phyloP scores from a whole-genome alignment of 2,329 filamentous ascomycete species.

The Fusarium humuli region DNA sequence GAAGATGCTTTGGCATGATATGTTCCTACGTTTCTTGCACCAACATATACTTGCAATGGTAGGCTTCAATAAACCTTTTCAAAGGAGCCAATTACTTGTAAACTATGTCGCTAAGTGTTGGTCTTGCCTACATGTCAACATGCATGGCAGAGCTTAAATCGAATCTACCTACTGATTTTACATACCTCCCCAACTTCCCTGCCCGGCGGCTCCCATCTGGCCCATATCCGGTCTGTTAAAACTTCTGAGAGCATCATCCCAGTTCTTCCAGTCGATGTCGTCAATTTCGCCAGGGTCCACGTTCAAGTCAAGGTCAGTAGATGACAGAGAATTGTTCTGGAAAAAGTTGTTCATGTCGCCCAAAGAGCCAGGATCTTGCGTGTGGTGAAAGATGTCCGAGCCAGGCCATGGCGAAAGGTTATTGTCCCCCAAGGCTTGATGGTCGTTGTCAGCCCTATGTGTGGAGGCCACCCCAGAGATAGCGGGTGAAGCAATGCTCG shows the following conservation, averaged over 20 bases:
- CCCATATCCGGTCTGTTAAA: constrained; percentile 10
- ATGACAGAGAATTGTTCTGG: background rate
- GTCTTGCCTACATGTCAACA: background rate
- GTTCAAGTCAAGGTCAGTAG: constrained; percentile 19
- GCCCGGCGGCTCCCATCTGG: constrained; percentile 6
- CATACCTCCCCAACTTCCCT: constrained; percentile 38
- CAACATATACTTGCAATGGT: background rate
- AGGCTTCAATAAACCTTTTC: background rate
- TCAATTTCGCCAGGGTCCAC: constrained; percentile 35
- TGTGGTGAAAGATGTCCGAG: constrained; percentile 12
- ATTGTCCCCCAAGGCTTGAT: background rate
- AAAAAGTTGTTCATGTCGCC: constrained; percentile 16
- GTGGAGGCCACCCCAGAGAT: constrained; percentile 24
- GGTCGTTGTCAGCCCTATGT: background rate
- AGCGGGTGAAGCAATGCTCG: constrained; percentile 32
- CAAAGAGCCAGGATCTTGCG: constrained; percentile 1
- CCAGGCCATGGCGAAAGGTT: constrained; percentile 25
- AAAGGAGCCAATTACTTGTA: background rate
- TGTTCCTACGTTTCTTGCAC: background rate
- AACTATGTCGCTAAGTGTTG: background rate
- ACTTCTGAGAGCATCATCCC: constrained; percentile 29
- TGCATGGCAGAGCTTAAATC: background rate
- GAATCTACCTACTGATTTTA: background rate
- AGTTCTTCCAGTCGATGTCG: constrained; percentile 39
- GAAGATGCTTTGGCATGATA: background rate